phyloP scores from a whole-genome alignment of 495 filamentous ascomycete genomes.

The Aspergillus sclerotioniger region DNA sequence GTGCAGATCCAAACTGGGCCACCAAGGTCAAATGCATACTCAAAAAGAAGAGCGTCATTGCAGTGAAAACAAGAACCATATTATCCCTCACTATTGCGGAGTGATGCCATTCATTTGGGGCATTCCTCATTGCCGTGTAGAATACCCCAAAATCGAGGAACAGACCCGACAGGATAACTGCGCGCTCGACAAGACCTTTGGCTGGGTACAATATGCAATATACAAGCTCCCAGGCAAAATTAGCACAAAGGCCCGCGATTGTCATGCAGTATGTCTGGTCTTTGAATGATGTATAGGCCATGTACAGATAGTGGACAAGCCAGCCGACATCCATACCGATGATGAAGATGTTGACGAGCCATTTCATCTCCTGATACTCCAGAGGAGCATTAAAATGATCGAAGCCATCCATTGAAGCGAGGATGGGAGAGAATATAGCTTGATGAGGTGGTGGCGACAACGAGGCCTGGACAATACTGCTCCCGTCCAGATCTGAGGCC shows the following conservation, averaged over 20 bases:
- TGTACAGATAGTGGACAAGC: slow-evolving; percentile 19
- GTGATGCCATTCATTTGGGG: slow-evolving; percentile 18
- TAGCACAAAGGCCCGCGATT: slow-evolving; percentile 20
- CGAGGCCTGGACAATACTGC: no score
- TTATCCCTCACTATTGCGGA: slow-evolving; percentile 14
- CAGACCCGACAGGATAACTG: slow-evolving; percentile 2
- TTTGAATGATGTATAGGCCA: slow-evolving; percentile 18
- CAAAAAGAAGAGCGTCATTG: slow-evolving; percentile 2
- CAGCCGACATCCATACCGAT: slow-evolving; percentile 18
- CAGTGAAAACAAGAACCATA: slow-evolving; percentile 8
- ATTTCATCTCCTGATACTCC: slow-evolving; percentile 12
- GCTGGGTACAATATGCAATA: slow-evolving; percentile 20
- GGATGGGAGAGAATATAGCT: background rate
- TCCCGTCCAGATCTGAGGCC: background rate
- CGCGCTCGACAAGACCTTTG: background rate
- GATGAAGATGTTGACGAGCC: slow-evolving; percentile 12
- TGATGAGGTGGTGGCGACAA: background rate
- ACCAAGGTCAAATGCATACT: slow-evolving; percentile 12
- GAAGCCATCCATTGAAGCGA: slow-evolving; percentile 17
- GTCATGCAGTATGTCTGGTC: slow-evolving; percentile 22
- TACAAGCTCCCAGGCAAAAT: slow-evolving; percentile 24
- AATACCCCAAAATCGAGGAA: slow-evolving; percentile 15
- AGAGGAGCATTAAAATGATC: slow-evolving; percentile 8
- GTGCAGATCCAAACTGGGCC: background rate
- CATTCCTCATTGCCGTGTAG: slow-evolving; percentile 16